Conservation (phyloP, 208 protist species). For the Acanthamoeba castellanii region DNA sequence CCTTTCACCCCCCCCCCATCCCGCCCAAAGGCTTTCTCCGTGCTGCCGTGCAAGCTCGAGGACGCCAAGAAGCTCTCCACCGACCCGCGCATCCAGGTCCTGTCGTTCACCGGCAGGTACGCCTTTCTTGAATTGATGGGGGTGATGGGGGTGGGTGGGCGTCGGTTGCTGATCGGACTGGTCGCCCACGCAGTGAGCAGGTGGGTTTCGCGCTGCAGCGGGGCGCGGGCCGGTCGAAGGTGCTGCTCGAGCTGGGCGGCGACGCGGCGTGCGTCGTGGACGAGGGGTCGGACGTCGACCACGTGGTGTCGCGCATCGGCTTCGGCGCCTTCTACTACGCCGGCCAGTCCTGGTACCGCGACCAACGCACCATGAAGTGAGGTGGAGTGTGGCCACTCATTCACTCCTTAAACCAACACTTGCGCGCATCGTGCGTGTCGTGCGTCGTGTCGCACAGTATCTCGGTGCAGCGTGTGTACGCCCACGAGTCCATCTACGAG, state of each 20-base stretch:
- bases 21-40: constrained; percentile 4
- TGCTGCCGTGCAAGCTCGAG: constrained; percentile 69
- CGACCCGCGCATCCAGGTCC: constrained; percentile 58
- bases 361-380: too few species aligned
- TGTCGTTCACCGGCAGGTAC: constrained; percentile 76
- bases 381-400: too few species aligned
- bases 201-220: constrained; percentile 63
- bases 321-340: constrained; percentile 85
- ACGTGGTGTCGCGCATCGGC: constrained; percentile 70
- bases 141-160: too few species aligned
- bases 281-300: constrained; percentile 40
- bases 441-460: constrained; percentile 37
- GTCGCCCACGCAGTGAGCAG: not conserved
- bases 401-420: not conserved
- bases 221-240: constrained; percentile 45
- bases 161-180: too few species aligned
- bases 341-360: constrained; percentile 75
- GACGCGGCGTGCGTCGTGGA: constrained; percentile 85
- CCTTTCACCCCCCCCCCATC: not conserved
- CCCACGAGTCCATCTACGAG: constrained; percentile 81
- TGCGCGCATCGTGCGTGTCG: not conserved
- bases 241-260: constrained; percentile 74
- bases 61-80: constrained; percentile 44
- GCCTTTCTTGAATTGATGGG: too few species aligned
- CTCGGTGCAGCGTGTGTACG: constrained; percentile 79